These are phyloP conservation scores for Betula pendula DNA, from an alignment of 306 rosid genomes.

Conservation along the genomic window DNA sequence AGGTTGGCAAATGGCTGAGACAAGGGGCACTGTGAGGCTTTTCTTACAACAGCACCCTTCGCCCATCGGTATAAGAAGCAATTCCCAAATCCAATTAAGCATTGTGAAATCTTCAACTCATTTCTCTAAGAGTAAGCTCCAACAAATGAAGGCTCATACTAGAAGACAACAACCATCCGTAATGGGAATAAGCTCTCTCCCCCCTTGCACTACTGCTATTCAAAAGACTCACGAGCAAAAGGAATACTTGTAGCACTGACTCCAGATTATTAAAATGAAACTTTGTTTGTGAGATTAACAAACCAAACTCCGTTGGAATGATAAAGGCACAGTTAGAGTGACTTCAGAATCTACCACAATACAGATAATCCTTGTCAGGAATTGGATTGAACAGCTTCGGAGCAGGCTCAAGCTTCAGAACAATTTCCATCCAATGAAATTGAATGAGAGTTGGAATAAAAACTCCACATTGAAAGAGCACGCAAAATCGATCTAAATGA, in stretches of 20 bases:
- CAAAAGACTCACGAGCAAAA: slow-evolving; percentile 4
- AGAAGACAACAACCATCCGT: slow-evolving; percentile 13
- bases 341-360: slow-evolving; percentile 9
- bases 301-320: background rate
- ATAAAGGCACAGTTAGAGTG: slow-evolving; percentile 11
- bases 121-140: slow-evolving; percentile 13
- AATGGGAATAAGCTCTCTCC: slow-evolving; percentile 14
- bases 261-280: slow-evolving; percentile 15
- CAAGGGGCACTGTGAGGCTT: background rate
- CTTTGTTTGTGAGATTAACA: background rate
- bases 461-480: slow-evolving; percentile 17
- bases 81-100: slow-evolving; percentile 12
- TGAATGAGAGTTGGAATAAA: slow-evolving; percentile 11
- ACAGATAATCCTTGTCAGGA: slow-evolving; percentile 11
- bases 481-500: background rate
- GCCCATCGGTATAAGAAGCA: slow-evolving; percentile 20
- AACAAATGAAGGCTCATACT: background rate
- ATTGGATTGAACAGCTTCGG: slow-evolving; percentile 17
- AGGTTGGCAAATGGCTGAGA: background rate
- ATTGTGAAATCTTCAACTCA: slow-evolving; percentile 3
- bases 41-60: slow-evolving; percentile 14
- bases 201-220: slow-evolving; percentile 8
- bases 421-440: slow-evolving; percentile 18
- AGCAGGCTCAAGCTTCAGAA: slow-evolving; percentile 25
- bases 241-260: slow-evolving; percentile 23